These are phyloP conservation scores for Wickerhamomyces xylosicus DNA, from an alignment of 805 yeast genomes.

Conservation along the genomic window DNA sequence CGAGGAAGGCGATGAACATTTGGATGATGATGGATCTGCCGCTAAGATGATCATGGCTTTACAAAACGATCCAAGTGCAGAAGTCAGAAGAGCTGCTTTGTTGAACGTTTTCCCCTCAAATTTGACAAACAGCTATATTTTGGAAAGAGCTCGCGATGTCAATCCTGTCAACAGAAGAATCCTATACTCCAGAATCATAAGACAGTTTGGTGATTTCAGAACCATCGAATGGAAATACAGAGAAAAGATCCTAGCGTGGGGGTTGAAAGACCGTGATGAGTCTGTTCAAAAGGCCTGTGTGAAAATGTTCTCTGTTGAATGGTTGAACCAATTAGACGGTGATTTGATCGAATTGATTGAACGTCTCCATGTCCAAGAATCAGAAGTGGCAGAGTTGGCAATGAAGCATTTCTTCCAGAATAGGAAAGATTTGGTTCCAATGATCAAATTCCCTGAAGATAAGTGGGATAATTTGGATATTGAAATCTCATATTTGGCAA, in stretches of 20 bases:
- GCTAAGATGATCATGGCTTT: slow-evolving; percentile 39
- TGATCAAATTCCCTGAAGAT: slow-evolving; percentile 49
- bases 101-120: slow-evolving; percentile 52
- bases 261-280: slow-evolving; percentile 78
- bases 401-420: slow-evolving; percentile 51
- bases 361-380: slow-evolving; percentile 57
- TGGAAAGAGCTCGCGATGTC: slow-evolving; percentile 78
- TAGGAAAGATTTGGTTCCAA: slow-evolving; percentile 52
- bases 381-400: slow-evolving; percentile 57
- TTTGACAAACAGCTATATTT: slow-evolving; percentile 42
- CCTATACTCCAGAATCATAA: slow-evolving; percentile 58
- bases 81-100: slow-evolving; percentile 80
- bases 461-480: slow-evolving; percentile 64
- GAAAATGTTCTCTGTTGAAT: slow-evolving; percentile 55
- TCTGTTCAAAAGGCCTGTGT: slow-evolving; percentile 63
- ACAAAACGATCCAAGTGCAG: slow-evolving; percentile 76
- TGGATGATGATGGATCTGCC: slow-evolving; percentile 33
- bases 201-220: slow-evolving; percentile 56
- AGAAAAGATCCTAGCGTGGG: slow-evolving; percentile 69
- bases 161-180: slow-evolving; percentile 63
- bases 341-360: slow-evolving; percentile 67
- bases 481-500: slow-evolving; percentile 64
- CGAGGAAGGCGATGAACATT: slow-evolving; percentile 16
- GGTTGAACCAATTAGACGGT: slow-evolving; percentile 62
- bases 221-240: slow-evolving; percentile 43